Conservation (phyloP, 306 rosid species). For the Begonia loranthoides region DNA sequence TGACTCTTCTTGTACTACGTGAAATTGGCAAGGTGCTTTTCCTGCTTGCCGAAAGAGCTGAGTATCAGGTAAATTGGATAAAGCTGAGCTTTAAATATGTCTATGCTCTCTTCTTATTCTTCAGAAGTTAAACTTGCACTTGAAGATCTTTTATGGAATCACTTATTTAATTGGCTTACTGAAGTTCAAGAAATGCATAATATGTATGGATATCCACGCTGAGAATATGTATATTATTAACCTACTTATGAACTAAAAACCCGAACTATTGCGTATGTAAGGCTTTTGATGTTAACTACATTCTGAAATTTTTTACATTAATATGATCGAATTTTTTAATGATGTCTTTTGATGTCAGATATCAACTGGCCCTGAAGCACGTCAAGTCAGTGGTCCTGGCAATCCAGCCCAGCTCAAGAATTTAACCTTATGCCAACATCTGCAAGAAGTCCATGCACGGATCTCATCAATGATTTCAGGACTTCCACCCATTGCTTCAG, state of each 20-base stretch:
- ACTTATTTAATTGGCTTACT: no score
- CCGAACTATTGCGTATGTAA: no score
- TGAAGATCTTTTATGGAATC: no score
- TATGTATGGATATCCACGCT: no score
- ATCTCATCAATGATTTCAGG: slow-evolving; percentile 55
- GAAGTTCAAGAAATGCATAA: no score
- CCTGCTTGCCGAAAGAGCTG: slow-evolving; percentile 74
- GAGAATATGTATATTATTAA: no score
- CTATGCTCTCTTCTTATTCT: background rate
- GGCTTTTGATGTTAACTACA: no score
- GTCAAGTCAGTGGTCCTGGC: slow-evolving; percentile 86
- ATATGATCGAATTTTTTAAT: background rate
- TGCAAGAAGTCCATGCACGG: slow-evolving; percentile 76
- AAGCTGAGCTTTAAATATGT: slow-evolving; percentile 1
- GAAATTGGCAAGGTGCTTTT: slow-evolving; percentile 92
- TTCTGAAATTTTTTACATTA: no score
- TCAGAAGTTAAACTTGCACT: no score
- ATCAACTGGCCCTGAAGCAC: slow-evolving; percentile 94
- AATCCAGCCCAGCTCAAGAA: slow-evolving; percentile 89
- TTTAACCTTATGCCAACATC: slow-evolving; percentile 75
- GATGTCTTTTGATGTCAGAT: slow-evolving; percentile 38
- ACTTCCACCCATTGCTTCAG: slow-evolving; percentile 79
- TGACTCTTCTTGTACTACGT: slow-evolving; percentile 92
- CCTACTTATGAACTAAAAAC: no score
- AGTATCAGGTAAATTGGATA: slow-evolving; percentile 63